phyloP scores from a whole-genome alignment of 2,329 filamentous ascomycete species.

The Epichloe baconii region DNA sequence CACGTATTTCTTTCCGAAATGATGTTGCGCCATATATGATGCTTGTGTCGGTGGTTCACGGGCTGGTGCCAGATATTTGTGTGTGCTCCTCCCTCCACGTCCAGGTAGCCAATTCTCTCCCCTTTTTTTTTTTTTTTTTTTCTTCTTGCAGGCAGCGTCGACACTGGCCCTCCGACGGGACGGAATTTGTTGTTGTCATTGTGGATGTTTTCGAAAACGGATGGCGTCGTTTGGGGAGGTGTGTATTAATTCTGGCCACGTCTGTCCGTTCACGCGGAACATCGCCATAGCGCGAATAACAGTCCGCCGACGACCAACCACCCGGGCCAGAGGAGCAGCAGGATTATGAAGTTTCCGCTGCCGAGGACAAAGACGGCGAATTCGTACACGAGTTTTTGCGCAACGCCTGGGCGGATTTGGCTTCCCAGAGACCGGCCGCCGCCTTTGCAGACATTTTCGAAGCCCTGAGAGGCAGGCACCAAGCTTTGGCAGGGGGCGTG shows the following conservation, averaged over 20 bases:
- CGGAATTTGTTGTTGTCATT: too few species aligned
- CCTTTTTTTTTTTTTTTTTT: not conserved
- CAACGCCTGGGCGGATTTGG: conserved; percentile 20
- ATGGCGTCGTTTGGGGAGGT: too few species aligned
- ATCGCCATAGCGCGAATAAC: conserved; percentile 21
- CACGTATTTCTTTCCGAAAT: conserved; percentile 68
- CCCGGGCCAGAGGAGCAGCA: conserved; percentile 44
- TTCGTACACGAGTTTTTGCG: conserved; percentile 36
- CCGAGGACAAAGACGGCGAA: conserved; percentile 38
- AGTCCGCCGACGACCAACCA: conserved; percentile 34
- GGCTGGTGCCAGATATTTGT: not conserved
- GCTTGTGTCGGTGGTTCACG: not conserved
- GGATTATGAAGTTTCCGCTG: conserved; percentile 32
- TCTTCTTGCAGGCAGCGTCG: not conserved
- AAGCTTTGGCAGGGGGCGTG: conserved; percentile 12
- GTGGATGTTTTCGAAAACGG: too few species aligned
- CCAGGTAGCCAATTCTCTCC: not conserved
- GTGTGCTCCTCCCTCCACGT: not conserved
- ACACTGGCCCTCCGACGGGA: too few species aligned
- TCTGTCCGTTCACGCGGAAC: conserved; percentile 17
- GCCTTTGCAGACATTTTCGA: conserved; percentile 16
- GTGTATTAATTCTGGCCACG: not conserved
- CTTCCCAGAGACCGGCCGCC: conserved; percentile 24
- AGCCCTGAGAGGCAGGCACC: too few species aligned
- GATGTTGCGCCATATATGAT: conserved; percentile 7